Evolutionary conservation across 1,284 basidiomycete species (phyloP), one percentile per base, ranked within the genome.

Genomic region (Golubevia sp.): DNA sequence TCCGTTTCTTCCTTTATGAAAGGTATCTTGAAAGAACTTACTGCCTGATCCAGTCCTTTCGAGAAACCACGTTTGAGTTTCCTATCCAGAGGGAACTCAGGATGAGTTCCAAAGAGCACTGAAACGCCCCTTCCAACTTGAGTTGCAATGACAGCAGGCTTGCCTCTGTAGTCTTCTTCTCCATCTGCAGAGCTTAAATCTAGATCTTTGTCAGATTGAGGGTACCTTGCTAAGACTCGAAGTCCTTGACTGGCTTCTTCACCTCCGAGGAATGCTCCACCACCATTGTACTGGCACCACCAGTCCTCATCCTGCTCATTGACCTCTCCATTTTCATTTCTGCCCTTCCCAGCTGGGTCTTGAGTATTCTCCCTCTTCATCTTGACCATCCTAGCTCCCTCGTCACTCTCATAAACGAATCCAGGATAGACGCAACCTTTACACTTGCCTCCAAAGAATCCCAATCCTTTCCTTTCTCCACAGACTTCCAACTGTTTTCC

Each of bases 361-460:
- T 34, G 30, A 34, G 5, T 34, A 11, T 34, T 34, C 30, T 34
- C 11, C 30, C 11, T 34, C 30, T 34, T 34, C 30, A 34, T 3
- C 11, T 34, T 34, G 30, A 34, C 30, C 11, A 34, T 34, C 30
- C 30, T 34, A 34, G 84, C 86, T 25, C 84, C 86, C 1, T 68
- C 82, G 79, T 88, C 85, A 58, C 84, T 83, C 55, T 87, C 85
- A 71, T 88, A 88, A 56, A 86, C 80, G 79, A 88, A 87, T 52
- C 89, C 88, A 2, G 87, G 86, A 62, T 86, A 89, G 2, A 89
- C 86, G 49, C 88, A 88, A 1, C 87, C 87, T 5, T 85, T 85
- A 55, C 87, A 88, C 0, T 83, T 65, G 2, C 87, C 88, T 30
- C 88, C 87, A 72, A 87, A 89, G 84, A 91, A 90, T 4, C 84